Evolutionary conservation across 768 basidiomycete genomes (phyloP).

Genomic region (Amylocystis lapponica): DNA sequence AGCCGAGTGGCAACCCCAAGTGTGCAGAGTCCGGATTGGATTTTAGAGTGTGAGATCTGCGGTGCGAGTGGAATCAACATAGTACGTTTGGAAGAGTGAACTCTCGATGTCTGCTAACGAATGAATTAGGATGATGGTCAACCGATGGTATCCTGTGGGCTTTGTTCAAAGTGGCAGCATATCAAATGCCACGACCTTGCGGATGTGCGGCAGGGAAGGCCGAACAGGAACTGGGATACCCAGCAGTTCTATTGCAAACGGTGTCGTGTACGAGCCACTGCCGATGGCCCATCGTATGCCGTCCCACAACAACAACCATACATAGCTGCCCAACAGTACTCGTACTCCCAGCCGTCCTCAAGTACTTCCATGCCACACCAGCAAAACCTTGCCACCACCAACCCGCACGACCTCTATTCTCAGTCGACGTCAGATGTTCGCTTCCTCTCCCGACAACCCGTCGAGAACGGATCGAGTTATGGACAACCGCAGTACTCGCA

Average conservation of each 20-base stretch:
- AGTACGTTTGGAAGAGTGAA: conserved; percentile 41
- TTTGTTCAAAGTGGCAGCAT: conserved; percentile 87
- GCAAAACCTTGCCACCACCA: conserved; percentile 5
- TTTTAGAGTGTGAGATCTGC: conserved; percentile 87
- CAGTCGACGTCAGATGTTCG: conserved; percentile 9
- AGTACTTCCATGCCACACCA: not conserved
- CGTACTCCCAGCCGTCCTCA: conserved; percentile 5
- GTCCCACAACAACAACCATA: conserved; percentile 11
- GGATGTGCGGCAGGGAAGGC: conserved; percentile 58
- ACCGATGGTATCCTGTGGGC: conserved; percentile 77
- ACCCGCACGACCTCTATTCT: conserved; percentile 6
- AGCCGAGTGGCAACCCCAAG: conserved; percentile 31
- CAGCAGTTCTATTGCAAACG: conserved; percentile 75
- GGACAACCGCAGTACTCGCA: no score
- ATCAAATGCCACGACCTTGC: conserved; percentile 75
- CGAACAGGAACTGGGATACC: conserved; percentile 75
- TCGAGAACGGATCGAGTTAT: conserved; percentile 5
- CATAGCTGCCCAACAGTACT: not conserved
- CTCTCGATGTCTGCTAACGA: conserved; percentile 6
- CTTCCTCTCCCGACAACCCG: conserved; percentile 9
- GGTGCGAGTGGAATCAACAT: conserved; percentile 63
- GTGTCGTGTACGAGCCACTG: conserved; percentile 34
- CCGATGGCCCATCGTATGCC: conserved; percentile 7
- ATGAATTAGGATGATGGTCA: conserved; percentile 64
- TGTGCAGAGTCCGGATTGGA: conserved; percentile 67